These are phyloP conservation scores for Roridomyces roridus DNA, from an alignment of 768 basidiomycete genomes.

Conservation along the genomic window DNA sequence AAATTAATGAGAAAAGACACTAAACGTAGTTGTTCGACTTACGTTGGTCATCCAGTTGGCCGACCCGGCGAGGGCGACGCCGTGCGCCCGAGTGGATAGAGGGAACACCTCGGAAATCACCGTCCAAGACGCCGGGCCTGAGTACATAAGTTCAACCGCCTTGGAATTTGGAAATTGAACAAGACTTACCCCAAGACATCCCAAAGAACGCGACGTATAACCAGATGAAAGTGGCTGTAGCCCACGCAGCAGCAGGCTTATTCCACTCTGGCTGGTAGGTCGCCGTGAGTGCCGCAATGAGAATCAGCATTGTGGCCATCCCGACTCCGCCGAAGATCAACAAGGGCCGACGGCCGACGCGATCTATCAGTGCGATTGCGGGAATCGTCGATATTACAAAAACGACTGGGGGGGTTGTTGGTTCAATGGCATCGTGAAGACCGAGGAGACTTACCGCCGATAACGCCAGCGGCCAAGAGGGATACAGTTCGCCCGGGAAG, in stretches of 20 bases:
- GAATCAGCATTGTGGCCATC: constrained; percentile 30
- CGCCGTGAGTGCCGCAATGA: constrained; percentile 21
- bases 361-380: constrained; percentile 35
- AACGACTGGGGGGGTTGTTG: constrained; percentile 3
- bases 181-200: constrained; percentile 34
- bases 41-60: constrained; percentile 46
- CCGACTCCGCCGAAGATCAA: constrained; percentile 47
- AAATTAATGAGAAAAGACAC: neutral
- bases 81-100: constrained; percentile 46
- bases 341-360: constrained; percentile 44
- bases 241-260: constrained; percentile 31
- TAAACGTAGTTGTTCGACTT: neutral
- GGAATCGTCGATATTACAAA: constrained; percentile 14
- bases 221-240: constrained; percentile 42
- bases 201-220: constrained; percentile 46
- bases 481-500: constrained; percentile 46
- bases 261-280: constrained; percentile 30
- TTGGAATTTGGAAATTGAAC: neutral
- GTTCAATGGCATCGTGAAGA: neutral
- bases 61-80: constrained; percentile 48
- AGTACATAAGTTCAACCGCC: no score
- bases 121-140: constrained; percentile 30
- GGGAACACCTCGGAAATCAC: constrained; percentile 50
- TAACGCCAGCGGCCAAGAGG: constrained; percentile 47
- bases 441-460: constrained; percentile 34